Base-by-base conservation (phyloP, 2,329 filamentous ascomycete genomes). In the Aaosphaeria pasadenensis region DNA sequence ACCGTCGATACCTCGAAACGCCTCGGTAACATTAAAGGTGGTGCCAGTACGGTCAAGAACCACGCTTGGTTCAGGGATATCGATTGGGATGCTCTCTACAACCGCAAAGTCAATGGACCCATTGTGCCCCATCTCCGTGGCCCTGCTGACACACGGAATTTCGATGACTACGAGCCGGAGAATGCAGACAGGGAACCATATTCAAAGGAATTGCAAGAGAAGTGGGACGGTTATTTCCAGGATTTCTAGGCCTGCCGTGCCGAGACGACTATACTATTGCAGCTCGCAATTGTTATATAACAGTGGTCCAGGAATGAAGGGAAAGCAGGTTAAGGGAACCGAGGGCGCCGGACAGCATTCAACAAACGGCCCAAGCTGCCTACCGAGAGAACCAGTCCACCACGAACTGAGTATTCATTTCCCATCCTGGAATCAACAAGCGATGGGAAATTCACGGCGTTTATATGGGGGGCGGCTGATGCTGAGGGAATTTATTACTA, bases 101-200 rank as follows among this genome's bases (percentile, higher is more conserved):
- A 82, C 50, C 81, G 85, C 45, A 80, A 81, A 53, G 74, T 81
- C 44, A 75, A 79, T 43, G 88, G 87, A 0, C 88, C 88, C 4
- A 91, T 91, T 56, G 77, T 89, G 44, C 88, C 88, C n/a, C 85
- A 87, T 46, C 74, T 92, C 30, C 77, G 85, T 28, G 87, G 83
- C 43, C 80, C 84, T 0, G 87, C 87, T 31, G 89, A 92, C 62
- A 85, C 88, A 13, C 80, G 88, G 62, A 92, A 89, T 66, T 94
- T 92, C 62, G 89, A 92, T 61, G 78, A 85, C 39, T 94, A 92
- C 60, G 86, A 88, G n/a, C 86, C 89, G 50, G 86, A 91, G 62
- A 83, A 86, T 49, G 81, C 77, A 46, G 78, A 78, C 42, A 75
- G 80, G 47, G 84, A 87, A 36, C 72, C 76, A 47, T 91, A 91